Conservation (phyloP, 176 grass and related monocot species). For the Carex pumila region DNA sequence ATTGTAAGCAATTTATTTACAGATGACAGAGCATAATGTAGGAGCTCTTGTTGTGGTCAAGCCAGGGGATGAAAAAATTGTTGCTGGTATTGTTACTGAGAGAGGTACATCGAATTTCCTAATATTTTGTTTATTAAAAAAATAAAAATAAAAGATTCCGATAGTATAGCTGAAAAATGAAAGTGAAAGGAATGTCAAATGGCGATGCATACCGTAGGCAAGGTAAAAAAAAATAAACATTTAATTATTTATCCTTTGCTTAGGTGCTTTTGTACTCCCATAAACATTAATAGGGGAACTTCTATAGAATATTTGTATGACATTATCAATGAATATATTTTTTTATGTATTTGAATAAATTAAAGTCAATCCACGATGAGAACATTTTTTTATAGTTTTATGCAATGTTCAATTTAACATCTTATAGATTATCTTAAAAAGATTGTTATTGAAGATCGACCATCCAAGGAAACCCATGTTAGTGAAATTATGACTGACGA, state of each 20-base stretch:
- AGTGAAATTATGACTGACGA: constrained; percentile 87
- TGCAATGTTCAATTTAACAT: background rate
- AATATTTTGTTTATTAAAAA: background rate
- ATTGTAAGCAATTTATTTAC: constrained; percentile 14
- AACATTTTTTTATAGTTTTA: background rate
- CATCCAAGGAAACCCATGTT: constrained; percentile 58
- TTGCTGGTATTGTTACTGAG: constrained; percentile 82
- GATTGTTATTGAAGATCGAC: constrained; percentile 51
- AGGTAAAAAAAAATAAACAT: background rate
- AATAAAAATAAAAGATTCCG: background rate
- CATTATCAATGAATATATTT: background rate
- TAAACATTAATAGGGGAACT: background rate
- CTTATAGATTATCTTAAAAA: constrained; percentile 71
- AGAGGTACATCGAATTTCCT: constrained; percentile 45
- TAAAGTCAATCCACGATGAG: background rate
- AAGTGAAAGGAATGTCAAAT: background rate
- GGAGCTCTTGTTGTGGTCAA: constrained; percentile 87
- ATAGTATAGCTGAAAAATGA: background rate
- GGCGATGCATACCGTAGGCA: no score
- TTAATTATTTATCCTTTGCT: background rate
- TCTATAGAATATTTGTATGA: background rate
- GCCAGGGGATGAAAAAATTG: constrained; percentile 56
- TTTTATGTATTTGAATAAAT: background rate
- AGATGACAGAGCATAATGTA: constrained; percentile 75
- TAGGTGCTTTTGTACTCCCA: background rate